Evolutionary conservation across 331 rosid species (phyloP).

Genomic region (Spiraea crenata): DNA sequence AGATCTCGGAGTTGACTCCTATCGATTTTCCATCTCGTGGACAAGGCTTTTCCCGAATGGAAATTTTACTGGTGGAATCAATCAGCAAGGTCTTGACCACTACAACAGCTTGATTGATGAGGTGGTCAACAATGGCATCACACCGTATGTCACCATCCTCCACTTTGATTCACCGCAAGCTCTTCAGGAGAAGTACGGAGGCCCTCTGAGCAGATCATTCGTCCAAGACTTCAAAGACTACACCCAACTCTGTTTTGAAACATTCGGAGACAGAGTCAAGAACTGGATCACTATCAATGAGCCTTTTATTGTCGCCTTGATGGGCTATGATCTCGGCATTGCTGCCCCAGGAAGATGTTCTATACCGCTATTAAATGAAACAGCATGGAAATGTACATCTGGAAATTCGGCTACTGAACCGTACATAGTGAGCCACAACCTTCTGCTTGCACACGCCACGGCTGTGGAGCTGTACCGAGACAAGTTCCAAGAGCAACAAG

Average conservation of each 20-base stretch:
- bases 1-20: constrained; percentile 17
- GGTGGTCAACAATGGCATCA: constrained; percentile 23
- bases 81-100: constrained; percentile 10
- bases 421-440: constrained; percentile 28
- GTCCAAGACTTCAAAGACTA: constrained; percentile 37
- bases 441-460: constrained; percentile 37
- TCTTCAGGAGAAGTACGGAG: constrained; percentile 30
- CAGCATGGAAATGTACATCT: not conserved
- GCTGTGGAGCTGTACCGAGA: constrained; percentile 27
- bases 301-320: constrained; percentile 18
- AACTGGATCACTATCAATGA: constrained; percentile 41
- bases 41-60: constrained; percentile 21
- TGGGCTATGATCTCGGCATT: constrained; percentile 19
- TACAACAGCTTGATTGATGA: not conserved
- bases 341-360: constrained; percentile 37
- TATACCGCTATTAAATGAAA: too few relatives aligned
- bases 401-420: constrained; percentile 37
- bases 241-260: constrained; percentile 29
- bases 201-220: constrained; percentile 16
- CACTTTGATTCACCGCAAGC: constrained; percentile 37
- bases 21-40: constrained; percentile 22
- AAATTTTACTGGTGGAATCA: constrained; percentile 8
- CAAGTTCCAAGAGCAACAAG: constrained; percentile 28
- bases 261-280: constrained; percentile 38
- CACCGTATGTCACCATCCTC: constrained; percentile 32